Base-by-base conservation (phyloP, 768 basidiomycete species). In the Amanita brunnescens region DNA sequence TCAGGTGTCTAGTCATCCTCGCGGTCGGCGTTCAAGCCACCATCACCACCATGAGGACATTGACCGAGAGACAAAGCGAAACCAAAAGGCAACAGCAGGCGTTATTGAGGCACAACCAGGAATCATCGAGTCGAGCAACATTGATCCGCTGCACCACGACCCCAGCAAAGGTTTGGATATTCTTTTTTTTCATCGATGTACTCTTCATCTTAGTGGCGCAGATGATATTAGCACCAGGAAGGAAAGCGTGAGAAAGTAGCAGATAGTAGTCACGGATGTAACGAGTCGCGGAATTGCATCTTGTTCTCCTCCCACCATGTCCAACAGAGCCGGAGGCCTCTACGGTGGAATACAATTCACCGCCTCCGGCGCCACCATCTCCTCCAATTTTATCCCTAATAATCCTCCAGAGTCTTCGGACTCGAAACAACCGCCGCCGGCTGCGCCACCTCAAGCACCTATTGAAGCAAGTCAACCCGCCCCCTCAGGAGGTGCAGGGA, bases 301-400 rank as follows among this genome's bases (percentile, higher is more conserved):
- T 52, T 58, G 49, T 54, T 55, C 34, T 53, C 24, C 53, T 32
- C 62, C 67, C 66, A 74, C 63, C 61, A 86, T 87, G 81, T 84
- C 83, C 44, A 79, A 81, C 70, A 77, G 80, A 75, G 86, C 86
- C 49, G 89, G 89, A 46, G 88, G 89, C 45, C 76, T 91, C 49
- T 91, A 91, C 59, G 88, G 89, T 41, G 89, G 89, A 61, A 87
- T 91, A 57, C 85, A 88, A 51, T 91, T 91, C 69, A 87, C 87
- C 21, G 34, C 52, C 39, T 80, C 83, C 50, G 73, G 77, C 37
- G 76, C 83, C 53, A 73, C 79, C 23, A 78, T 82, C 54, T 67
- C 74, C 16, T 68, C 72, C 57, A 56, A 68, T 54, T 58, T 74
- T 43, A 55, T 66, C 44, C 57, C 68, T 43, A 46, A 37, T 34